A percentile compares a stretch with the other conserved stretches of the same genome.
Conservation (phyloP, 257 asterid genomes). For the Capsicum pubescens region DNA sequence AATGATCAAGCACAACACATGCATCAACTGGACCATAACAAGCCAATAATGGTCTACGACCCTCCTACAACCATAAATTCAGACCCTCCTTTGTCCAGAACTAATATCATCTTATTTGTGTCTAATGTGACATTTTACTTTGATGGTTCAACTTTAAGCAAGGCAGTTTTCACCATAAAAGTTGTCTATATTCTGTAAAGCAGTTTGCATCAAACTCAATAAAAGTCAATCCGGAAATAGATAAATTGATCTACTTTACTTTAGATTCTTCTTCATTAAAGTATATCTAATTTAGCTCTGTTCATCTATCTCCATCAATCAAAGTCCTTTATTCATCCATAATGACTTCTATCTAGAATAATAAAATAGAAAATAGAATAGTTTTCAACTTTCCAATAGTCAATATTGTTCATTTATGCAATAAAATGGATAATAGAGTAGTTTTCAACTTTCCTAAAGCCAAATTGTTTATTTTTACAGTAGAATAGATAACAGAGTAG, state of each 20-base stretch:
- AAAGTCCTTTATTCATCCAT: neutral
- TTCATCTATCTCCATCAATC: neutral
- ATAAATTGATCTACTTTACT: neutral
- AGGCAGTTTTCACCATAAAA: neutral
- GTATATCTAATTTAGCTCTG: neutral
- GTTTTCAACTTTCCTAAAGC: neutral
- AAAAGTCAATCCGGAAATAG: neutral
- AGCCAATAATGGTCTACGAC: neutral
- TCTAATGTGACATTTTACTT: neutral
- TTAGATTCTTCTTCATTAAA: neutral
- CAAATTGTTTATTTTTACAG: neutral
- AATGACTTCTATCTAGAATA: neutral
- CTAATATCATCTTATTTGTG: neutral
- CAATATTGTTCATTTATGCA: too few relatives aligned
- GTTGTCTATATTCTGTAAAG: neutral
- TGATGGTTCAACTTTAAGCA: neutral
- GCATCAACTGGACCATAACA: neutral
- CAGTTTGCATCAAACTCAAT: neutral
- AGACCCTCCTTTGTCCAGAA: neutral
- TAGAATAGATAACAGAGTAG: neutral
- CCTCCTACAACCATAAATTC: slow-evolving; percentile 4
- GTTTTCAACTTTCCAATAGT: too few relatives aligned
- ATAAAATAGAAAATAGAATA: neutral
- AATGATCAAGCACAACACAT: neutral
- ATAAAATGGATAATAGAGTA: neutral